Base-by-base conservation (phyloP, 768 basidiomycete genomes). In the Mycena pura region DNA sequence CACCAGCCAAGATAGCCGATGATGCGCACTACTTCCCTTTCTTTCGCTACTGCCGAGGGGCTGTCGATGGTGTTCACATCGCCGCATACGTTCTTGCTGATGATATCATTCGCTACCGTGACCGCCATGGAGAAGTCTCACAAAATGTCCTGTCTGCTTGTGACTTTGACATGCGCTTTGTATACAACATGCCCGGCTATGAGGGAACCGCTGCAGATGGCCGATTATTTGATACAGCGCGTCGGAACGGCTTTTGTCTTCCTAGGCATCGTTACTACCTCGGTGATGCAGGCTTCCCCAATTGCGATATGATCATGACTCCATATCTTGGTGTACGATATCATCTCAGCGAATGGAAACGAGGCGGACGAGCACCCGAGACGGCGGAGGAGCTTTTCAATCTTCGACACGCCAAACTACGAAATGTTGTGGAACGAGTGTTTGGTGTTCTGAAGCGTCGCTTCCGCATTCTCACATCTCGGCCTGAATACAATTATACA, bases 51-150 rank as follows among this genome's bases (percentile, higher is more conserved):
- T 66, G 63, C 25, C 60, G 46, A 11, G 74, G 71, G 24, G 71
- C 74, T 13, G 53, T 73, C 29, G 73, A 76, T 68, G 70, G 74
- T 2, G 67, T 66, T 2, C 71, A 68, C 21, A 58, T 75, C 32
- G 32, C 68, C 64, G 64, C 56, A 11, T 69, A 52, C 53, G 70
- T 73, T 10, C 64, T 66, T 0, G 43, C 56, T 11, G 40, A 53
- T 15, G 61, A 62, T 13, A 43, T 60, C 25, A 41, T 63, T 17
- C 54, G 65, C 7, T 73, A 65, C 50, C 64, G 68, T 5, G 71
- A 74, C 57, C 54, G 68, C 1, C 76, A 78, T 50, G 70, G 70
- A 5, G 40, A 41, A 17, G 28, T 53, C 10, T 22, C 25, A 4
- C 51, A 53, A 25, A 53, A 53, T 29, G 51, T 53, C 3, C 28